A percentile compares a stretch with the other conserved stretches of the same genome.
Evolutionary conservation across 2,329 filamentous ascomycete genomes (phyloP).

Genomic region (Alternaria panax): DNA sequence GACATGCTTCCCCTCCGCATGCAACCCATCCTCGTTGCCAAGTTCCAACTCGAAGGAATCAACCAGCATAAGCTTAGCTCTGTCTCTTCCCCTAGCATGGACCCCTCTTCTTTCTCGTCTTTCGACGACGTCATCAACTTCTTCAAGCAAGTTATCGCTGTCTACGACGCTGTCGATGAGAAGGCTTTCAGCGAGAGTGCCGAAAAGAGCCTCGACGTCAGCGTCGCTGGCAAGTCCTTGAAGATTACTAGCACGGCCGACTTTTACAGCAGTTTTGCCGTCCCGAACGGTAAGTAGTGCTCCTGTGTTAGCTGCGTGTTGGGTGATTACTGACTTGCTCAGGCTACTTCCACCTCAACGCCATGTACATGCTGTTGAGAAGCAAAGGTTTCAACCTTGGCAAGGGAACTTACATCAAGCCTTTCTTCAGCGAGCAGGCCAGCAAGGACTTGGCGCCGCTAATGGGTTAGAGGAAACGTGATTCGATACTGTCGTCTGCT

Average conservation of each 20-base stretch:
- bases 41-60: slow-evolving; percentile 21
- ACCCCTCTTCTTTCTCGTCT: slow-evolving; percentile 18
- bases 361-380: slow-evolving; percentile 34
- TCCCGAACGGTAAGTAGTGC: slow-evolving; percentile 23
- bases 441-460: slow-evolving; percentile 29
- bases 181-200: slow-evolving; percentile 28
- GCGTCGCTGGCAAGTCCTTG: slow-evolving; percentile 17
- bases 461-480: slow-evolving; percentile 15
- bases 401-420: slow-evolving; percentile 22
- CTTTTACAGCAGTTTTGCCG: slow-evolving; percentile 22
- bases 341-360: slow-evolving; percentile 33
- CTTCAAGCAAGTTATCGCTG: slow-evolving; percentile 22
- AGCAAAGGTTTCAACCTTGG: slow-evolving; percentile 28
- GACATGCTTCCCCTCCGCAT: slow-evolving; percentile 32
- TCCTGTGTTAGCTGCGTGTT: not conserved
- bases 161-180: slow-evolving; percentile 25
- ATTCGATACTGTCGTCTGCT: not conserved
- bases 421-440: slow-evolving; percentile 30
- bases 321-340: not conserved
- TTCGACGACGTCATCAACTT: slow-evolving; percentile 30
- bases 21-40: slow-evolving; percentile 28
- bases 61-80: slow-evolving; percentile 12
- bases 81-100: slow-evolving; percentile 13
- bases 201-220: slow-evolving; percentile 22
- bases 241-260: slow-evolving; percentile 23